phyloP scores from a whole-genome alignment of 139 green algal genomes.

The Edaphochlamys debaryana region DNA sequence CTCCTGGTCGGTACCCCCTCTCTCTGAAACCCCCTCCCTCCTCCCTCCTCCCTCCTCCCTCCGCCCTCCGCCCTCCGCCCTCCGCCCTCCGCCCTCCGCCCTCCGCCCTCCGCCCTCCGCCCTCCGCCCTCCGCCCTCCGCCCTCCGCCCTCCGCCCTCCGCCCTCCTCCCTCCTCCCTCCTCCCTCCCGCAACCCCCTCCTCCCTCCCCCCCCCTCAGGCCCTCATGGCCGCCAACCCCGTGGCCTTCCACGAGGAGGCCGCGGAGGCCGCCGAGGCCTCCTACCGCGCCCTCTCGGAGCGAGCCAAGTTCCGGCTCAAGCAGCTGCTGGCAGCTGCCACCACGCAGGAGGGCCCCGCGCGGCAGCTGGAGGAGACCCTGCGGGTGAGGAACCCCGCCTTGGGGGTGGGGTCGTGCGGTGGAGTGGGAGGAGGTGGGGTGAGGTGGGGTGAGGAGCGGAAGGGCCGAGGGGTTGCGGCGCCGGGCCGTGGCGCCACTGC shows the following conservation, averaged over 20 bases:
- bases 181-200: too few relatives aligned
- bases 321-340: slow-evolving; percentile 1
- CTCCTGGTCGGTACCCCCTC: neutral
- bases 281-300: slow-evolving; percentile 19
- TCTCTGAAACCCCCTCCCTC: too few relatives aligned
- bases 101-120: too few relatives aligned
- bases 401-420: neutral
- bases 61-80: too few relatives aligned
- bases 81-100: too few relatives aligned
- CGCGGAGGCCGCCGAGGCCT: slow-evolving; percentile 28
- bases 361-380: slow-evolving; percentile 7
- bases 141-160: too few relatives aligned
- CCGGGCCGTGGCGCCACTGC: too few relatives aligned
- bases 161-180: too few relatives aligned
- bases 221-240: slow-evolving; percentile 28
- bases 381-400: slow-evolving; percentile 9
- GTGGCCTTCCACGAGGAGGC: slow-evolving; percentile 34
- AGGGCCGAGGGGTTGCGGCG: too few relatives aligned
- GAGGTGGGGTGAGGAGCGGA: neutral
- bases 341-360: slow-evolving; percentile 6
- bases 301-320: slow-evolving; percentile 4
- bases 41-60: too few relatives aligned
- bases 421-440: neutral
- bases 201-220: neutral
- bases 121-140: too few relatives aligned